A percentile compares a stretch with the other conserved stretches of the same genome.
phyloP scores from a whole-genome alignment of 192 early-diverging fungal genomes.

The Rhizophagus sp. region DNA sequence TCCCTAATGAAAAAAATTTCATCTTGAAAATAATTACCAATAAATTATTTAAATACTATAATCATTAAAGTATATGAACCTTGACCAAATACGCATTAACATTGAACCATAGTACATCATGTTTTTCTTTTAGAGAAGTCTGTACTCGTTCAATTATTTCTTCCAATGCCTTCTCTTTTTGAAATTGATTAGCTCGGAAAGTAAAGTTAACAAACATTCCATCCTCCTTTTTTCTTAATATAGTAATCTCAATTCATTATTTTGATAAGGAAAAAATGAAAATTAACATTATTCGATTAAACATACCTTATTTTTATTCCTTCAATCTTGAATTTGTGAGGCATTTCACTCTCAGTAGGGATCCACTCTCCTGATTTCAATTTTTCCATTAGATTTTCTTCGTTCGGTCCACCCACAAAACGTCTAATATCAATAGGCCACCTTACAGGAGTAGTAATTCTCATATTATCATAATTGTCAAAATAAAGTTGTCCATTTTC shows the following conservation, averaged over 20 bases:
- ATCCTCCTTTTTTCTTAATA: conserved; percentile 46
- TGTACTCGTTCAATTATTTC: conserved; percentile 48
- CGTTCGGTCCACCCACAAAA: conserved; percentile 39
- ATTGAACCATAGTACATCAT: conserved; percentile 66
- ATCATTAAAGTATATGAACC: neutral
- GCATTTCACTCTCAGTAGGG: conserved; percentile 48
- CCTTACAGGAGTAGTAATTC: conserved; percentile 42
- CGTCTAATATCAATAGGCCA: conserved; percentile 43
- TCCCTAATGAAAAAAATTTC: conserved; percentile 37
- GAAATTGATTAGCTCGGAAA: conserved; percentile 37
- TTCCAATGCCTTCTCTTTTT: conserved; percentile 37
- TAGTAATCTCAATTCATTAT: neutral
- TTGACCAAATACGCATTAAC: conserved; percentile 70
- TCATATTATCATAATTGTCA: conserved; percentile 34
- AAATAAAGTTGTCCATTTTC: conserved; percentile 43
- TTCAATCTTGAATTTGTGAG: conserved; percentile 50
- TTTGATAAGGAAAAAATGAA: neutral
- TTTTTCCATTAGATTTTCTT: conserved; percentile 23
- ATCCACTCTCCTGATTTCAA: conserved; percentile 38
- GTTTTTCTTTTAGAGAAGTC: conserved; percentile 53
- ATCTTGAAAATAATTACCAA: neutral
- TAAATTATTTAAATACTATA: neutral
- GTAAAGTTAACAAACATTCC: conserved; percentile 57
- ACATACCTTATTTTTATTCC: conserved; percentile 50
- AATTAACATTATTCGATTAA: neutral